Evolutionary conservation across 2,329 filamentous ascomycete genomes (phyloP).

Genomic region (Penicillium sp.): DNA sequence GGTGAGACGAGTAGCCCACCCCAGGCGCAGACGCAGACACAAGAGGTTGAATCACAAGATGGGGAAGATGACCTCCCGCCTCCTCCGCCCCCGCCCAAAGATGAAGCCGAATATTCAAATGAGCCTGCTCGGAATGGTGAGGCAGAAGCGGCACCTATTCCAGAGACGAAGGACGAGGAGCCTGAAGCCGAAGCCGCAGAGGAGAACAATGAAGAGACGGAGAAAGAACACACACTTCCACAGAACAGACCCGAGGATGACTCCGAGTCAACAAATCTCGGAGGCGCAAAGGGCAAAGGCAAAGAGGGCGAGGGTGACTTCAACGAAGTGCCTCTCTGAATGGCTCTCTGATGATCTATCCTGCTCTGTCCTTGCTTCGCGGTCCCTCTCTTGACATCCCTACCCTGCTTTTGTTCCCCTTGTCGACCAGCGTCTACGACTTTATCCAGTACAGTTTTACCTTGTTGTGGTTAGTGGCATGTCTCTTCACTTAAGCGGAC

Average conservation of each 20-base stretch:
- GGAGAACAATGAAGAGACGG: constrained; percentile 23
- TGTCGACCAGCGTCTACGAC: constrained; percentile 15
- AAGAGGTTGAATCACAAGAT: constrained; percentile 31
- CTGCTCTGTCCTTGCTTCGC: constrained; percentile 5
- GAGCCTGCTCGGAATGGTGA: constrained; percentile 22
- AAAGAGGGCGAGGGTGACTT: constrained; percentile 38
- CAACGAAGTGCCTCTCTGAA: constrained; percentile 37
- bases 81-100: constrained; percentile 33
- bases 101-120: constrained; percentile 25
- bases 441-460: constrained; percentile 22
- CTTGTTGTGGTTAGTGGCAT: constrained; percentile 13
- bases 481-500: constrained; percentile 6
- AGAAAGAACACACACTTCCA: constrained; percentile 29
- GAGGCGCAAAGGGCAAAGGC: constrained; percentile 28
- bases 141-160: constrained; percentile 3
- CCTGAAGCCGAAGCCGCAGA: constrained; percentile 10
- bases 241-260: constrained; percentile 25
- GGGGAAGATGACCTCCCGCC: constrained; percentile 23
- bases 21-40: constrained; percentile 27
- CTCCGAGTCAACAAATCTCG: constrained; percentile 16
- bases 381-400: not conserved
- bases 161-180: constrained; percentile 18
- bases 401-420: not conserved
- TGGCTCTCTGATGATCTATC: constrained; percentile 2
- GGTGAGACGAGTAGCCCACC: constrained; percentile 31